Percentiles rank a stretch among this genome's conserved stretches.
Conservation (phyloP, 2,329 filamentous ascomycete genomes). For the Fusarium poae region DNA sequence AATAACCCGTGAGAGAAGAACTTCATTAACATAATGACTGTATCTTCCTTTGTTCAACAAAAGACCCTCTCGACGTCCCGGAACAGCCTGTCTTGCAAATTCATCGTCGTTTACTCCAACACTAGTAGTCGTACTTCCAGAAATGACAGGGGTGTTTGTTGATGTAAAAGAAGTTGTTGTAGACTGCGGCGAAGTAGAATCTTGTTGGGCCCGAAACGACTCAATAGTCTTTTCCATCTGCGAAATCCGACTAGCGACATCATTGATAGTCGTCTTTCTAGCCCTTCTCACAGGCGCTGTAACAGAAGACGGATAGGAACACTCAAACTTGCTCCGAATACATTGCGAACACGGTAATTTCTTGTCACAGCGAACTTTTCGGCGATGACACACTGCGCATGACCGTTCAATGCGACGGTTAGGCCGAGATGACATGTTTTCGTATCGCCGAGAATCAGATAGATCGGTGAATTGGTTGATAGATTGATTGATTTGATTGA, state of each 20-base stretch:
- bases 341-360: conserved; percentile 78
- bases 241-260: conserved; percentile 55
- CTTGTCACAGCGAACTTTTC: conserved; percentile 81
- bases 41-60: conserved; percentile 51
- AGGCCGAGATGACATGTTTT: conserved; percentile 27
- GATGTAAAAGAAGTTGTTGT: neutral
- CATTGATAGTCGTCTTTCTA: conserved; percentile 50
- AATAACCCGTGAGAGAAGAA: conserved; percentile 53
- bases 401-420: conserved; percentile 46
- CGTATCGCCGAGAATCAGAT: conserved; percentile 1
- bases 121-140: accelerated
- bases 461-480: neutral
- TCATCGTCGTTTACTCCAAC: neutral
- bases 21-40: conserved; percentile 56
- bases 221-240: conserved; percentile 52
- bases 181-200: conserved; percentile 16
- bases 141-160: neutral
- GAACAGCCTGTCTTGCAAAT: neutral
- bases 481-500: conserved; percentile 1
- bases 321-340: conserved; percentile 58
- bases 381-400: conserved; percentile 59
- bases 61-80: conserved; percentile 38
- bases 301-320: conserved; percentile 50
- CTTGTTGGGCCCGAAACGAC: conserved; percentile 5
- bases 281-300: conserved; percentile 46